These are phyloP conservation scores for Senna siamea DNA, from an alignment of 306 rosid species.

Conservation along the genomic window DNA sequence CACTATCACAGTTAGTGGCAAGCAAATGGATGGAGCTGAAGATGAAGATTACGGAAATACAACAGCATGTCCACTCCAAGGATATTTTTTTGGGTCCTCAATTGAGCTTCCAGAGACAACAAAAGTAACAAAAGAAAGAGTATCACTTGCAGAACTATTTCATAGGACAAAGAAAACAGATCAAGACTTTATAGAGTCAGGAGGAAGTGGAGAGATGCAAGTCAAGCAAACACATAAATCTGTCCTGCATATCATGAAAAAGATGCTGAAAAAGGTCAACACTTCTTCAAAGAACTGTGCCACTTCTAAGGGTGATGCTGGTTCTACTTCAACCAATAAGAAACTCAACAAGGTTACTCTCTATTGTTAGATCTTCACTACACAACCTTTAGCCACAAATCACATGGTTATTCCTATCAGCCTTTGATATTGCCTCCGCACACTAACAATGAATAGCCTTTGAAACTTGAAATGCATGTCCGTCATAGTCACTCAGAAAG, in stretches of 20 bases:
- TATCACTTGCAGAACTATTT: constrained; percentile 87
- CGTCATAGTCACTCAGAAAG: constrained; percentile 13
- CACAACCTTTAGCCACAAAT: background rate
- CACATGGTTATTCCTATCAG: constrained; percentile 5
- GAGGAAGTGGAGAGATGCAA: constrained; percentile 59
- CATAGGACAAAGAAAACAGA: constrained; percentile 72
- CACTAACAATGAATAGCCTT: constrained; percentile 8
- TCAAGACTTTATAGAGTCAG: constrained; percentile 55
- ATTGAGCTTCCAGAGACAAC: constrained; percentile 72
- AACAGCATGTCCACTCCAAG: constrained; percentile 77
- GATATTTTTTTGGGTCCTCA: constrained; percentile 83
- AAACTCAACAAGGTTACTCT: constrained; percentile 76
- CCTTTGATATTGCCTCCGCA: constrained; percentile 23
- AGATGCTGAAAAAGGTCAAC: constrained; percentile 70
- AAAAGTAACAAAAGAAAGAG: constrained; percentile 66
- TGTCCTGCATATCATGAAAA: constrained; percentile 67
- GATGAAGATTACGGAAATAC: constrained; percentile 58
- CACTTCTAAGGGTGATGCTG: constrained; percentile 48
- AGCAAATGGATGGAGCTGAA: constrained; percentile 55
- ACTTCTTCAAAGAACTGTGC: constrained; percentile 61
- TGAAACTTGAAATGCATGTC: background rate
- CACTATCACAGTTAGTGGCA: constrained; percentile 62
- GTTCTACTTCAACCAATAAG: constrained; percentile 75
- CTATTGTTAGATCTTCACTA: constrained; percentile 29
- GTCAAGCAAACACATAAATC: constrained; percentile 69